phyloP scores from a whole-genome alignment of 148 eudicot genomes.

The Heliosperma pusillum region DNA sequence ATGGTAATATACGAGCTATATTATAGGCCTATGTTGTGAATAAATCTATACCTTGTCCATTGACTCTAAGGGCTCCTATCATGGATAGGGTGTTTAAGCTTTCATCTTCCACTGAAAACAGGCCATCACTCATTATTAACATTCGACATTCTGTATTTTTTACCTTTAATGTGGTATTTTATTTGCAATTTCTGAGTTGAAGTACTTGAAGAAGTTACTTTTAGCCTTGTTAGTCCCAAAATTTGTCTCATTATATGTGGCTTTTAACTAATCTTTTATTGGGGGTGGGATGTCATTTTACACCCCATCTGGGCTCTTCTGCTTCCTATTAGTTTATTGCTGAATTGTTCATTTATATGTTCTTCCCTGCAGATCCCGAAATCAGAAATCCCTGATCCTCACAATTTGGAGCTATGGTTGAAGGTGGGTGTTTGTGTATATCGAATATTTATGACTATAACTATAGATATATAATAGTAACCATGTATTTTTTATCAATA shows the following conservation, averaged over 20 bases:
- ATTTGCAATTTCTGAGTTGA: neutral
- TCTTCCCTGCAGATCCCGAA: slow-evolving; percentile 31
- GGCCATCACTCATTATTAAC: neutral
- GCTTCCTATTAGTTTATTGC: neutral
- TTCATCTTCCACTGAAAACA: too few species aligned
- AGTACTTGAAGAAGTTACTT: neutral
- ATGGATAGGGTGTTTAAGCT: neutral
- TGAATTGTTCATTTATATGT: slow-evolving; percentile 2
- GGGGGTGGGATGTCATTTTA: neutral
- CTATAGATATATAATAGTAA: neutral
- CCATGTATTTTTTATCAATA: neutral
- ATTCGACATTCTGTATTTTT: neutral
- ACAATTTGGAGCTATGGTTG: slow-evolving; percentile 71
- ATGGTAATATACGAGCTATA: slow-evolving; percentile 49
- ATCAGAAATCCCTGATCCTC: slow-evolving; percentile 76
- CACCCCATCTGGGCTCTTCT: neutral
- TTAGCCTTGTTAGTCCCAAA: neutral
- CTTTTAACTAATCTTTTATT: neutral
- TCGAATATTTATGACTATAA: neutral
- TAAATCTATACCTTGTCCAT: neutral
- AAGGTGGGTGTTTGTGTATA: neutral
- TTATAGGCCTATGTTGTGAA: neutral
- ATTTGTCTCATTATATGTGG: neutral
- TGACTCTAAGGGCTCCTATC: neutral
- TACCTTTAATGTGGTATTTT: neutral